These are phyloP conservation scores for Starmerella floricola DNA, from an alignment of 805 yeast species.

Conservation along the genomic window DNA sequence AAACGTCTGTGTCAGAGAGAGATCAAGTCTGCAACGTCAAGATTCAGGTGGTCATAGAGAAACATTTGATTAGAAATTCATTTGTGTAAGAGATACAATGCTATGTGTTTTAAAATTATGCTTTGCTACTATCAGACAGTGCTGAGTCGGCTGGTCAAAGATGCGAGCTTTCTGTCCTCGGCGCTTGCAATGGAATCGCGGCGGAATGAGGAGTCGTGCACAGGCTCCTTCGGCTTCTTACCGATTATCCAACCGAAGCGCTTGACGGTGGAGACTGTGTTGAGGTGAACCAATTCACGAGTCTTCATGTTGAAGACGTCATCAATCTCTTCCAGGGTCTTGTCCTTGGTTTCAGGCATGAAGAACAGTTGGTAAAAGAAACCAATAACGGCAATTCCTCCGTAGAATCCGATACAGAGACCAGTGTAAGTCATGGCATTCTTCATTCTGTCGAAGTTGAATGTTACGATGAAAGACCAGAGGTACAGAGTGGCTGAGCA, in stretches of 20 bases:
- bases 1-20: no score
- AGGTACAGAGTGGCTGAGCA: conserved; percentile 42
- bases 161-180: no score
- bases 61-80: no score
- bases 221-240: not conserved
- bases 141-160: no score
- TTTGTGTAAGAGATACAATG: conserved; percentile 29
- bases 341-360: conserved; percentile 63
- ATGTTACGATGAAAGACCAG: conserved; percentile 54
- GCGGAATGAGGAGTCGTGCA: conserved; percentile 28
- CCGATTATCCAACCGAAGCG: conserved; percentile 13
- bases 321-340: conserved; percentile 61
- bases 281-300: conserved; percentile 23
- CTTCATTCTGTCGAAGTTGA: conserved; percentile 48
- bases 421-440: conserved; percentile 49
- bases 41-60: no score
- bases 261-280: conserved; percentile 4
- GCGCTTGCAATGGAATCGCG: conserved; percentile 14
- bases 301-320: conserved; percentile 45
- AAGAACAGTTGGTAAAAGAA: conserved; percentile 33
- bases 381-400: conserved; percentile 52
- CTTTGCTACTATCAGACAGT: conserved; percentile 33
- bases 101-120: conserved; percentile 37
- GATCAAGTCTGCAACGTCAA: no score
- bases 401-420: conserved; percentile 52